These are phyloP conservation scores for Polygonum aviculare DNA, from an alignment of 148 eudicot species.

Conservation along the genomic window DNA sequence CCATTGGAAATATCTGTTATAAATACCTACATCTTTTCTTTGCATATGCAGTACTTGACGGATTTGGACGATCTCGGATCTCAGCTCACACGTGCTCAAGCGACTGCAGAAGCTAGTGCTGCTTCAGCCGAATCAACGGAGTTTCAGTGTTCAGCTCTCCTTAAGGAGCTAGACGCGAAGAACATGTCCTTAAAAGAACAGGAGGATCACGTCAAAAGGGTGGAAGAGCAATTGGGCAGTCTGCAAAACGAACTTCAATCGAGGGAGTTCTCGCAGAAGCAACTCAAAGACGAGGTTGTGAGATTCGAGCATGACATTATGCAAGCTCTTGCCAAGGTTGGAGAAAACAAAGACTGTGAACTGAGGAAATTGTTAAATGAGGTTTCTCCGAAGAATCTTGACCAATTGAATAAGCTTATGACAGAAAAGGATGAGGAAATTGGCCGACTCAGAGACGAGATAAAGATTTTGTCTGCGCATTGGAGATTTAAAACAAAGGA, in stretches of 20 bases:
- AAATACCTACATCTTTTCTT: background rate
- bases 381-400: slow-evolving; percentile 66
- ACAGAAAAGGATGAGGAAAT: slow-evolving; percentile 72
- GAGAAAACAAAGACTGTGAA: slow-evolving; percentile 59
- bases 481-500: slow-evolving; percentile 87
- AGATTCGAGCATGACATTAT: slow-evolving; percentile 84
- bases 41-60: slow-evolving; percentile 43
- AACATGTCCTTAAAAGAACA: slow-evolving; percentile 71
- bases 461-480: slow-evolving; percentile 68
- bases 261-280: slow-evolving; percentile 78
- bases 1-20: background rate
- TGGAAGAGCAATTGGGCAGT: slow-evolving; percentile 70
- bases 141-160: slow-evolving; percentile 54
- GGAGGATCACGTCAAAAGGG: slow-evolving; percentile 57
- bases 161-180: slow-evolving; percentile 63
- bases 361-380: slow-evolving; percentile 66
- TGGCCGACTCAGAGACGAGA: slow-evolving; percentile 60
- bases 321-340: slow-evolving; percentile 64
- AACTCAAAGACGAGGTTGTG: slow-evolving; percentile 76
- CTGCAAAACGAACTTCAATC: slow-evolving; percentile 73
- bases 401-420: slow-evolving; percentile 66
- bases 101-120: slow-evolving; percentile 76
- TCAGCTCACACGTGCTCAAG: slow-evolving; percentile 59
- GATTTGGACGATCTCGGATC: slow-evolving; percentile 67
- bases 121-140: slow-evolving; percentile 85